A percentile compares a stretch with the other conserved stretches of the same genome.
phyloP scores from a whole-genome alignment of 2,329 filamentous ascomycete genomes.

The Colletotrichum incanum region DNA sequence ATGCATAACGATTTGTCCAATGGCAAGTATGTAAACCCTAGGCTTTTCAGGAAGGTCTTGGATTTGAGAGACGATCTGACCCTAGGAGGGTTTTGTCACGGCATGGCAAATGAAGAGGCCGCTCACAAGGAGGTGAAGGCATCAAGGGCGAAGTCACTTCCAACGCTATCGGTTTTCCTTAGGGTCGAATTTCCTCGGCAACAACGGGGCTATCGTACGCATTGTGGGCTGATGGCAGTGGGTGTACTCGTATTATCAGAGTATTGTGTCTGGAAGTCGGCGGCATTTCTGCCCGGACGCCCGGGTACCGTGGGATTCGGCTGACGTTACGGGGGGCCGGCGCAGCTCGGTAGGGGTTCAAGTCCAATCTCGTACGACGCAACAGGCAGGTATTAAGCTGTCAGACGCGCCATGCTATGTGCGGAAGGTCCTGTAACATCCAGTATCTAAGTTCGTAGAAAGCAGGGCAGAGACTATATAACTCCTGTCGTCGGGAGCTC shows the following conservation, averaged over 20 bases:
- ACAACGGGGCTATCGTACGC: not conserved
- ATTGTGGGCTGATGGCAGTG: too few relatives aligned
- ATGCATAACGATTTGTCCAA: too few relatives aligned
- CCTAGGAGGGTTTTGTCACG: too few relatives aligned
- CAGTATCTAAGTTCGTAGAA: not conserved
- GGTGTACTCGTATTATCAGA: too few relatives aligned
- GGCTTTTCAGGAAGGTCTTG: too few relatives aligned
- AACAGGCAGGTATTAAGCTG: not conserved
- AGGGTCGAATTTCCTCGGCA: not conserved
- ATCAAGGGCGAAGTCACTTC: too few relatives aligned
- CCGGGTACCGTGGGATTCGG: conserved; percentile 11
- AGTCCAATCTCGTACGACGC: not conserved
- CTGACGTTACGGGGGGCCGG: not conserved
- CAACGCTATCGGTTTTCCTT: too few relatives aligned
- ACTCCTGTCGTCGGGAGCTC: not conserved
- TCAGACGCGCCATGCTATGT: conserved; percentile 9
- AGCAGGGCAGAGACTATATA: not conserved
- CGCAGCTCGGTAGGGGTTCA: not conserved
- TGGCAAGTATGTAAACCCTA: too few relatives aligned
- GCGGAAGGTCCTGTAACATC: conserved; percentile 4
- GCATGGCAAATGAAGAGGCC: too few relatives aligned
- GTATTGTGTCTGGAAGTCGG: too few relatives aligned
- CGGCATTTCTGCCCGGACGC: not conserved
- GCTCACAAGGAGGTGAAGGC: too few relatives aligned
- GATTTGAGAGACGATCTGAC: too few relatives aligned